phyloP scores from a whole-genome alignment of 1,284 basidiomycete genomes.

The Ganoderma lucidum region DNA sequence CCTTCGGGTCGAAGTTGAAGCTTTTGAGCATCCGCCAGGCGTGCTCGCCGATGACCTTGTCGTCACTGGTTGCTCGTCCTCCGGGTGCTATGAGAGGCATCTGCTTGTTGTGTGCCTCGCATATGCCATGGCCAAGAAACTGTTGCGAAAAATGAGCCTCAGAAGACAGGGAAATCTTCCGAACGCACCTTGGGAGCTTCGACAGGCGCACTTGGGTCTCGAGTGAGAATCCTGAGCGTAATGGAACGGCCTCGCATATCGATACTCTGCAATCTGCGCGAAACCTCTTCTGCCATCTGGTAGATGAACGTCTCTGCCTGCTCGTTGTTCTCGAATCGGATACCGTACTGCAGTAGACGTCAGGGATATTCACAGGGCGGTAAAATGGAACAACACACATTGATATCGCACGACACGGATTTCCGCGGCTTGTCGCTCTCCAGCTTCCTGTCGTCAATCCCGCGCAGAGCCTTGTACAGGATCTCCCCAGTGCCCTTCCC shows the following conservation, averaged over 20 bases:
- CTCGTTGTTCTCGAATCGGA: conserved; percentile 86
- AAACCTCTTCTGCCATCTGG: conserved; percentile 82
- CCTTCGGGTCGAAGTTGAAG: conserved; percentile 82
- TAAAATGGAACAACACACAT: conserved; percentile 60
- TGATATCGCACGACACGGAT: conserved; percentile 92
- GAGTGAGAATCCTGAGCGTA: conserved; percentile 90
- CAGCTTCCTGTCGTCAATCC: conserved; percentile 82
- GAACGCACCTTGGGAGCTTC: conserved; percentile 88
- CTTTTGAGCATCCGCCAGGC: conserved; percentile 80
- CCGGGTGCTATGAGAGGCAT: conserved; percentile 61
- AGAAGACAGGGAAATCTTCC: neutral
- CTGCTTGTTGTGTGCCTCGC: conserved; percentile 86
- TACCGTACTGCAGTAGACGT: conserved; percentile 77
- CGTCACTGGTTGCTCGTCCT: conserved; percentile 79
- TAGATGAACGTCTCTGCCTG: conserved; percentile 84
- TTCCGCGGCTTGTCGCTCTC: conserved; percentile 87
- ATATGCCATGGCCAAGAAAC: conserved; percentile 94
- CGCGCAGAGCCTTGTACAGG: conserved; percentile 85
- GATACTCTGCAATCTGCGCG: conserved; percentile 71
- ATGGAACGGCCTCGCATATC: conserved; percentile 76
- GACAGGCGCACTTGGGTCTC: conserved; percentile 86
- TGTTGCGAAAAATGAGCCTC: conserved; percentile 40
- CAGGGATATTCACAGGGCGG: neutral
- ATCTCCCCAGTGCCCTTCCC: conserved; percentile 88
- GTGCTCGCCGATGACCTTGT: conserved; percentile 75